A percentile compares a stretch with the other conserved stretches of the same genome.
These are phyloP conservation scores for Macroventuria anomochaeta DNA, from an alignment of 2,329 filamentous ascomycete species.

Conservation along the genomic window DNA sequence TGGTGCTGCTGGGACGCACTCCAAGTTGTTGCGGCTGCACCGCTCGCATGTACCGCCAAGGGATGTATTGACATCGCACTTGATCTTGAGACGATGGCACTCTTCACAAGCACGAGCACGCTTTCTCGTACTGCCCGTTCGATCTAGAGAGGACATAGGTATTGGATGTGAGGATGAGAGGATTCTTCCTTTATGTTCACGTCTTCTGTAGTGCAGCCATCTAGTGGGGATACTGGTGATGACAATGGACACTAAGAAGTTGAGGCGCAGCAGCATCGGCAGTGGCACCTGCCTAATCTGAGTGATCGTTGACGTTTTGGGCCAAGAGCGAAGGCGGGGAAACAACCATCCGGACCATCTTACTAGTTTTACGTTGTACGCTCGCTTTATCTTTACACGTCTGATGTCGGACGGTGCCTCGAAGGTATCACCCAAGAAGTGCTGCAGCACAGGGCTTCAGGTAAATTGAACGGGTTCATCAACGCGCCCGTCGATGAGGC, in stretches of 20 bases:
- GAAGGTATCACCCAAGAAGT: too few species aligned
- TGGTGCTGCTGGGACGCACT: slow-evolving; percentile 34
- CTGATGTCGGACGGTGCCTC: too few species aligned
- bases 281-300: slow-evolving; percentile 10
- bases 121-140: slow-evolving; percentile 27
- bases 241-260: not conserved
- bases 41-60: slow-evolving; percentile 28
- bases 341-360: not conserved
- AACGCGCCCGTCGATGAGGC: too few species aligned
- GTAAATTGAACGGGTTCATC: too few species aligned
- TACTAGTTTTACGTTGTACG: too few species aligned
- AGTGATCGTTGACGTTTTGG: slow-evolving; percentile 11
- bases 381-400: too few species aligned
- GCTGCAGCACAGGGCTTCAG: too few species aligned
- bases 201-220: not conserved
- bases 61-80: slow-evolving; percentile 33
- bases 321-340: slow-evolving; percentile 2
- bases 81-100: slow-evolving; percentile 41
- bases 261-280: slow-evolving; percentile 4
- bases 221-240: not conserved
- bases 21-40: slow-evolving; percentile 32
- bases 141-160: slow-evolving; percentile 1
- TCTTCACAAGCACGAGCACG: slow-evolving; percentile 37
- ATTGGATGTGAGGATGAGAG: not conserved
- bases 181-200: not conserved